phyloP scores from a whole-genome alignment of 306 rosid species.

The Myrica gale region DNA sequence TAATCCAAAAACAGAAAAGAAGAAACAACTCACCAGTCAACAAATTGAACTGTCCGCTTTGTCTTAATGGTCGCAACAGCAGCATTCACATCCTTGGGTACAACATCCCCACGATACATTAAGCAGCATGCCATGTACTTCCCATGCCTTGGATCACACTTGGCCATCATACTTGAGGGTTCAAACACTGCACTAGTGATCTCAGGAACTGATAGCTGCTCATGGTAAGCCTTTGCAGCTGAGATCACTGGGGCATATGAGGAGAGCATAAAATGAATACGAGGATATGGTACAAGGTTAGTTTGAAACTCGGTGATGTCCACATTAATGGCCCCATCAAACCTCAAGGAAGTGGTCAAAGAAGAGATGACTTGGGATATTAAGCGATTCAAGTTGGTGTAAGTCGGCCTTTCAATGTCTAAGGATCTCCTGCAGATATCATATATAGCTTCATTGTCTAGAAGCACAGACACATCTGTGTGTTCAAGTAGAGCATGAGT shows the following conservation, averaged over 20 bases:
- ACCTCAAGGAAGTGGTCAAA: constrained; percentile 79
- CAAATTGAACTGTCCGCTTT: constrained; percentile 66
- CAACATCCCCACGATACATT: constrained; percentile 81
- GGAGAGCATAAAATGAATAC: constrained; percentile 79
- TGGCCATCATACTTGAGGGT: constrained; percentile 76
- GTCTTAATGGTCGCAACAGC: constrained; percentile 67
- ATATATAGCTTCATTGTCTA: constrained; percentile 79
- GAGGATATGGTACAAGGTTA: constrained; percentile 75
- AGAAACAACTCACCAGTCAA: constrained; percentile 58
- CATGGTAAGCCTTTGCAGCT: constrained; percentile 65
- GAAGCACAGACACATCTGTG: constrained; percentile 67
- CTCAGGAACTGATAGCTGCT: constrained; percentile 65
- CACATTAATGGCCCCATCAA: constrained; percentile 76
- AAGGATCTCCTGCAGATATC: constrained; percentile 75
- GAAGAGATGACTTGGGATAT: constrained; percentile 72
- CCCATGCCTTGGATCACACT: constrained; percentile 81
- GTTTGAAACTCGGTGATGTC: constrained; percentile 76
- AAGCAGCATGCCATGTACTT: constrained; percentile 85
- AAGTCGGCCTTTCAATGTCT: constrained; percentile 68
- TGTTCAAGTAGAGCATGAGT: constrained; percentile 69
- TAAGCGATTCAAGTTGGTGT: constrained; percentile 66
- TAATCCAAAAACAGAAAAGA: background rate
- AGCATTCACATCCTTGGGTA: constrained; percentile 67
- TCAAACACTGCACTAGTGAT: constrained; percentile 72
- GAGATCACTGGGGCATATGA: constrained; percentile 75